A percentile compares a stretch with the other conserved stretches of the same genome.
phyloP scores from a whole-genome alignment of 1,284 basidiomycete species.

The Sanghuangporus baumii region DNA sequence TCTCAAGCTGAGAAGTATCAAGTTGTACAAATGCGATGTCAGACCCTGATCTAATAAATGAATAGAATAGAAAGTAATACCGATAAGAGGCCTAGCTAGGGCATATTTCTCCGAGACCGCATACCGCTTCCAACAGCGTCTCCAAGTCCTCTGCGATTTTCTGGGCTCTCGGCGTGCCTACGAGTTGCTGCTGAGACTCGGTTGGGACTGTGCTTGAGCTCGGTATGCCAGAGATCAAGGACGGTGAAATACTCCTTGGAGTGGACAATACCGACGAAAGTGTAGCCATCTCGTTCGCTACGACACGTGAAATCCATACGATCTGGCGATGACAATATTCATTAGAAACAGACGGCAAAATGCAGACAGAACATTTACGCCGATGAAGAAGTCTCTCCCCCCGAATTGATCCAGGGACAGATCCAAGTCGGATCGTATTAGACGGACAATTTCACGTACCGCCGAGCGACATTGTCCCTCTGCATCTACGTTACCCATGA shows the following conservation, averaged over 20 bases:
- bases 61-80: not conserved
- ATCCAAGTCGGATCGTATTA: not conserved
- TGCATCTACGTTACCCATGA: not conserved
- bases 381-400: conserved; percentile 7
- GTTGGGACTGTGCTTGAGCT: not conserved
- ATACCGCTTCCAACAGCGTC: not conserved
- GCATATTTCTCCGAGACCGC: conserved; percentile 1
- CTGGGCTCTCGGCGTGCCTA: not conserved
- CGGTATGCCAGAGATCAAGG: not conserved
- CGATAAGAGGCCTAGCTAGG: conserved; percentile 13
- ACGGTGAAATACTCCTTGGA: not conserved
- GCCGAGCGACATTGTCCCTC: not conserved
- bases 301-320: conserved; percentile 11
- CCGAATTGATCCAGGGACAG: not conserved
- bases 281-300: not conserved
- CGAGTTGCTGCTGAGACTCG: not conserved
- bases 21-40: not conserved
- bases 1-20: not conserved
- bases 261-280: not conserved
- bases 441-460: conserved; percentile 1
- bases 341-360: not conserved
- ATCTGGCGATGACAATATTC: not conserved
- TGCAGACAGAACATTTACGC: not conserved
- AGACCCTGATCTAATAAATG: not conserved
- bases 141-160: not conserved